These are phyloP conservation scores for Thermomucor indicae-seudaticae DNA, from an alignment of 371 early-diverging fungal species.

Conservation along the genomic window DNA sequence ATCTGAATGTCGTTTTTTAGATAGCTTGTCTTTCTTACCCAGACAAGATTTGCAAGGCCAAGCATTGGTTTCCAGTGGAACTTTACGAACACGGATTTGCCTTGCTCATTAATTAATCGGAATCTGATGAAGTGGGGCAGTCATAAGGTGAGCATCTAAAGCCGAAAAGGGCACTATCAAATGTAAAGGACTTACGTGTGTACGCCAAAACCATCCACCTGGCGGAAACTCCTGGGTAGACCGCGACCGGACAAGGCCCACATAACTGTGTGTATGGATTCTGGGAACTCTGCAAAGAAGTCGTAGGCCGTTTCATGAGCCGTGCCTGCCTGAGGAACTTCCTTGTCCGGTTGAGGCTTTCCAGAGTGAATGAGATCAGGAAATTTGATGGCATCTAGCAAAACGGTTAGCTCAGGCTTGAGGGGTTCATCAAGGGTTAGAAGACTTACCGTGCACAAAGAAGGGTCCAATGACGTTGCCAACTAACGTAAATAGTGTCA, in stretches of 20 bases:
- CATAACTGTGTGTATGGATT: constrained; percentile 32
- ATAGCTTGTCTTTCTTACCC: constrained; percentile 46
- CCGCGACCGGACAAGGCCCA: constrained; percentile 40
- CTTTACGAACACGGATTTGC: constrained; percentile 35
- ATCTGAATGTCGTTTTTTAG: too few relatives aligned
- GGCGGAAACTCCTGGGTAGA: constrained; percentile 29
- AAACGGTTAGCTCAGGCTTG: neutral
- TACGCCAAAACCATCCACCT: constrained; percentile 36
- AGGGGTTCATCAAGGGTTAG: neutral
- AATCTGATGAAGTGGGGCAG: constrained; percentile 8
- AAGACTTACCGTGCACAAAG: constrained; percentile 24
- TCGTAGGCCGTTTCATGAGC: constrained; percentile 46
- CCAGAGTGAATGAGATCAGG: constrained; percentile 40
- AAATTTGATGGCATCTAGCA: constrained; percentile 30
- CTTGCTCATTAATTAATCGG: constrained; percentile 40
- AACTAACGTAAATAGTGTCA: constrained; percentile 43
- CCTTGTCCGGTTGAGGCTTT: constrained; percentile 27
- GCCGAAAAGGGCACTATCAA: too few relatives aligned
- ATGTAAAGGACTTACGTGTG: constrained; percentile 14
- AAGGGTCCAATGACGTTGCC: constrained; percentile 43
- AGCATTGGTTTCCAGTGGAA: constrained; percentile 46
- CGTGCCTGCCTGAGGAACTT: constrained; percentile 37
- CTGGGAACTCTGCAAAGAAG: constrained; percentile 40
- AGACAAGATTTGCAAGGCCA: constrained; percentile 31
- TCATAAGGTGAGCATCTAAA: too few relatives aligned